Conservation (phyloP, 352 stramenopile genomes). For the Thraustochytrium sp. region DNA sequence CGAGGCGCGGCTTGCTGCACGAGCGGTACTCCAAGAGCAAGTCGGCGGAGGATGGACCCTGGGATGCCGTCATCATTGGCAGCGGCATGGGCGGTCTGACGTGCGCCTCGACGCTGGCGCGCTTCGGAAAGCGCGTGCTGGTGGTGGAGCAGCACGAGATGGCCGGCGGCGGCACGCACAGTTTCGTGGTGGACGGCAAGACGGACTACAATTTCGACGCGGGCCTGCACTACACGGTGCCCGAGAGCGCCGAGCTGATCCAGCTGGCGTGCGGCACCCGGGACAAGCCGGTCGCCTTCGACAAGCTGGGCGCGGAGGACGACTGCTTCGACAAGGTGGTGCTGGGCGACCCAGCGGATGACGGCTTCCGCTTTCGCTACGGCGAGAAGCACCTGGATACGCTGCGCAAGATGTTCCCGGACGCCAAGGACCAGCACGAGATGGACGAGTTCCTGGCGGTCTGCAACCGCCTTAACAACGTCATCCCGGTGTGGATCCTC, state of each 20-base stretch:
- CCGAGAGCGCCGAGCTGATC: slow-evolving; percentile 46
- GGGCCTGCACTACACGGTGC: slow-evolving; percentile 58
- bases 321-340: slow-evolving; percentile 49
- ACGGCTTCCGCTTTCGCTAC: slow-evolving; percentile 44
- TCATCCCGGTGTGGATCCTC: slow-evolving; percentile 36
- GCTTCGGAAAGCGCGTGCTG: slow-evolving; percentile 49
- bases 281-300: slow-evolving; percentile 46
- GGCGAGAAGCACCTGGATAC: slow-evolving; percentile 44
- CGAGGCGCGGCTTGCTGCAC: slow-evolving; percentile 33
- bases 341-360: slow-evolving; percentile 42
- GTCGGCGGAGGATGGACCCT: neutral
- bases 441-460: slow-evolving; percentile 47
- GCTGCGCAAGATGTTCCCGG: slow-evolving; percentile 47
- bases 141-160: slow-evolving; percentile 52
- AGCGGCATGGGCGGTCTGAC: slow-evolving; percentile 50
- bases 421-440: slow-evolving; percentile 47
- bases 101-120: slow-evolving; percentile 48
- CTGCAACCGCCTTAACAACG: slow-evolving; percentile 26
- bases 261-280: slow-evolving; percentile 47
- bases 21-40: slow-evolving; percentile 45
- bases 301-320: slow-evolving; percentile 48
- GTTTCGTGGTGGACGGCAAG: slow-evolving; percentile 50
- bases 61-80: slow-evolving; percentile 51
- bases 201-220: slow-evolving; percentile 57
- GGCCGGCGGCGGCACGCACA: slow-evolving; percentile 52